phyloP scores from a whole-genome alignment of 208 protist genomes.

The Trypanosomatidae sp. region DNA sequence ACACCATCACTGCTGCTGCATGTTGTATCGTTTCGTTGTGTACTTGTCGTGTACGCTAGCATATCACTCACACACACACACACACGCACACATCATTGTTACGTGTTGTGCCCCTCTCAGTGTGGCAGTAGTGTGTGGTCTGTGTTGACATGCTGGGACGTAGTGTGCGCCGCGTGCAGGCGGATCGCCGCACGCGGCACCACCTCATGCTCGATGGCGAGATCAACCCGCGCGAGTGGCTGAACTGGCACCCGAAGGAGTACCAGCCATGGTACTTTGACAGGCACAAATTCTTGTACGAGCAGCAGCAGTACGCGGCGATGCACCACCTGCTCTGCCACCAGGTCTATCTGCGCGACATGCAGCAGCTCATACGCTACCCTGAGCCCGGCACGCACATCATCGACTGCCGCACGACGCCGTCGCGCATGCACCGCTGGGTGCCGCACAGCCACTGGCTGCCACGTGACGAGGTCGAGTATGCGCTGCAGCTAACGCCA shows the following conservation, averaged over 20 bases:
- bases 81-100: constrained; percentile 2
- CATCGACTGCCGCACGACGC: constrained; percentile 61
- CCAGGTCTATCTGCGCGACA: constrained; percentile 73
- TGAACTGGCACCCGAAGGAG: constrained; percentile 87
- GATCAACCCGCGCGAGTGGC: constrained; percentile 85
- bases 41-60: no score
- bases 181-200: constrained; percentile 76
- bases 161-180: constrained; percentile 11
- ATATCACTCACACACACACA: not conserved
- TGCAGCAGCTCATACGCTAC: constrained; percentile 51
- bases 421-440: constrained; percentile 78
- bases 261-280: constrained; percentile 90
- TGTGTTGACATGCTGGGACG: not conserved
- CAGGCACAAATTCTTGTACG: constrained; percentile 84
- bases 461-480: constrained; percentile 84
- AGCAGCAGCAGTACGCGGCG: constrained; percentile 69
- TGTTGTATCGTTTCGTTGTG: no score
- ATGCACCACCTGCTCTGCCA: constrained; percentile 78
- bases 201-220: constrained; percentile 85
- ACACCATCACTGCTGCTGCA: no score
- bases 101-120: not conserved
- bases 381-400: constrained; percentile 66
- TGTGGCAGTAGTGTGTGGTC: not conserved
- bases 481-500: constrained; percentile 70
- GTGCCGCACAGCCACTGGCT: constrained; percentile 79